Evolutionary conservation across 805 yeast species (phyloP), one percentile per base, ranked within the genome.

Genomic region (Isabelozyma gotoi): DNA sequence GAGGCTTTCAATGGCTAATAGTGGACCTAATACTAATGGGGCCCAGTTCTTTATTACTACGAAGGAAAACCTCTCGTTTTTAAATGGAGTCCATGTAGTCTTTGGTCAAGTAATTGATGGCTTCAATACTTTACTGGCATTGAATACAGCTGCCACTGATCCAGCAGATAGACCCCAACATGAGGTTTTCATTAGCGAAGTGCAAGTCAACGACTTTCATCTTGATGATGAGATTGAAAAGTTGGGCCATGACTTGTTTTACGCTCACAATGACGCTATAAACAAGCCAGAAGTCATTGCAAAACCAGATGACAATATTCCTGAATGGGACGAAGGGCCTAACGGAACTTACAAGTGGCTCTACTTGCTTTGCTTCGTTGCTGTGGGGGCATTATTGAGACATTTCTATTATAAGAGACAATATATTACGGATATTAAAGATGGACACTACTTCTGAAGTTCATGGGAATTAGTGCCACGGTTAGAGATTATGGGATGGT

Each of bases 1-100:
- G 53, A 71, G 87, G 51, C 65, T 88, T 59, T 87, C 94, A n/a
- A 88, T 88, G 96, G 96, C 96, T 45, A 88, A 88, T 56, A 35
- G 71, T 4, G 78, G 79, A 1, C 67, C 72, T 2, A 58, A 74
- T 49, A 66, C 77, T 12, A 75, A 74, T 50, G 77, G 78, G 18
- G 71, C 71, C 19, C 78, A 73, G 47, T 68, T 78, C 55, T 73
- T 73, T 64, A 59, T 74, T 39, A 53, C 65, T 19, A 67, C 56
- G 4, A 58, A 50, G 0, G 57, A 58, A 3, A 52, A 62, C 39
- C 47, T 50, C 15, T 62, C 65, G 19, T 70, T 68, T 47, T 53
- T 76, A 39, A 76, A 76, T 49, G 71, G 71, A 1, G 73, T 68
- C 47, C 78, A 76, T 47, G 79, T 74, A 8, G 80, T 77, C 0